Conservation (phyloP, 179 eudicot species). For the Amaranthus tricolor region DNA sequence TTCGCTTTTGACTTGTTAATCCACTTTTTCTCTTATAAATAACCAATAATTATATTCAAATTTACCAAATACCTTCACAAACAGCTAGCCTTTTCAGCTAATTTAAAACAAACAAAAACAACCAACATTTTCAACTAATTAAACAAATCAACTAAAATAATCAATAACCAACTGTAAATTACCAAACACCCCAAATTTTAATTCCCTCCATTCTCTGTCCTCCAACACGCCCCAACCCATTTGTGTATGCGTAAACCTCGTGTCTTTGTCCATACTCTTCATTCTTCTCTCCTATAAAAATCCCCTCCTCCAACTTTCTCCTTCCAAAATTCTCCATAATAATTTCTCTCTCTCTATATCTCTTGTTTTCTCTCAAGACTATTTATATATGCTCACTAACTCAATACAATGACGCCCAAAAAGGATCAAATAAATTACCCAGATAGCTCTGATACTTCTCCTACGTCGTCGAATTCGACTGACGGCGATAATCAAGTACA, state of each 20-base stretch:
- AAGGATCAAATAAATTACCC: not conserved
- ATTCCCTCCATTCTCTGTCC: not conserved
- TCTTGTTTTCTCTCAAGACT: not conserved
- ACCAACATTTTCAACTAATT: too few relatives aligned
- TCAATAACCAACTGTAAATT: too few relatives aligned
- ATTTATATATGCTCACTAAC: not conserved
- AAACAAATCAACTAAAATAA: too few relatives aligned
- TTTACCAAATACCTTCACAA: too few relatives aligned
- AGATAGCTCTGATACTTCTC: slow-evolving; percentile 16
- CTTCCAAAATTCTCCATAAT: not conserved
- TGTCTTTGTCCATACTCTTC: slow-evolving; percentile 32
- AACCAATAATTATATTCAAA: too few relatives aligned
- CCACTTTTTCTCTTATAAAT: too few relatives aligned
- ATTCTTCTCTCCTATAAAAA: slow-evolving; percentile 22
- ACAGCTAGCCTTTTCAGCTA: too few relatives aligned
- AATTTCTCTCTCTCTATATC: not conserved
- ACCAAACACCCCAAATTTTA: too few relatives aligned
- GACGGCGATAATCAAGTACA: not conserved
- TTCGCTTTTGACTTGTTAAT: too few relatives aligned
- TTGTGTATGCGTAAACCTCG: slow-evolving; percentile 17
- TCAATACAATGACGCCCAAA: slow-evolving; percentile 17
- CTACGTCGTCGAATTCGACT: slow-evolving; percentile 3
- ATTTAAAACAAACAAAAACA: too few relatives aligned
- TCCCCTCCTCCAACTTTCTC: slow-evolving; percentile 5
- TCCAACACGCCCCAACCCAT: not conserved